A percentile compares a stretch with the other conserved stretches of the same genome.
These are phyloP conservation scores for Aspergillus sp. DNA, from an alignment of 2,329 filamentous ascomycete species.

Conservation along the genomic window DNA sequence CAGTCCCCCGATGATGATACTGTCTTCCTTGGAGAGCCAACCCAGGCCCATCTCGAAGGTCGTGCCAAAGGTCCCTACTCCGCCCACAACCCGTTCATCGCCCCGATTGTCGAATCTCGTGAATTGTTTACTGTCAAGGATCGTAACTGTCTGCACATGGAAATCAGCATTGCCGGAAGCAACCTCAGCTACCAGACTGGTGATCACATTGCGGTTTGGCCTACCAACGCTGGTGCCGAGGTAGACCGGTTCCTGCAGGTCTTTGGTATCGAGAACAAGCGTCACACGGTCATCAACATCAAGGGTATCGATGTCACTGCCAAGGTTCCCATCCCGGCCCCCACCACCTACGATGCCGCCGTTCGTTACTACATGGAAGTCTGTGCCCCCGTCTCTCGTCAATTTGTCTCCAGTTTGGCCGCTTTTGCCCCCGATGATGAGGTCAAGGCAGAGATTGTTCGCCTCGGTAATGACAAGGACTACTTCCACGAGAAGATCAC, in stretches of 20 bases:
- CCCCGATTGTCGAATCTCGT: constrained; percentile 82
- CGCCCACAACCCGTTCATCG: constrained; percentile 94
- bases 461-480: constrained; percentile 87
- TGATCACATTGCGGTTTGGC: constrained; percentile 96
- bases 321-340: constrained; percentile 95
- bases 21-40: constrained; percentile 93
- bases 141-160: constrained; percentile 93
- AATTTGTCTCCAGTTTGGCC: constrained; percentile 82
- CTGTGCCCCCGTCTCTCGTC: constrained; percentile 89
- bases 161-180: constrained; percentile 84
- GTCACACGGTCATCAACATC: constrained; percentile 76
- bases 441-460: constrained; percentile 80
- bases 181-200: constrained; percentile 93
- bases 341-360: constrained; percentile 92
- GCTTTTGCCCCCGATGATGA: constrained; percentile 83
- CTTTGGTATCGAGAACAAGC: constrained; percentile 70
- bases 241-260: constrained; percentile 84
- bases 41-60: constrained; percentile 90
- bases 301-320: constrained; percentile 91
- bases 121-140: constrained; percentile 88
- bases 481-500: constrained; percentile 87
- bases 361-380: constrained; percentile 96
- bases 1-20: constrained; percentile 69
- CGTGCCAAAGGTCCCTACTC: constrained; percentile 84
- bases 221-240: constrained; percentile 87